phyloP scores from a whole-genome alignment of 169 alveolate species.

The Plasmodium coatneyi region DNA sequence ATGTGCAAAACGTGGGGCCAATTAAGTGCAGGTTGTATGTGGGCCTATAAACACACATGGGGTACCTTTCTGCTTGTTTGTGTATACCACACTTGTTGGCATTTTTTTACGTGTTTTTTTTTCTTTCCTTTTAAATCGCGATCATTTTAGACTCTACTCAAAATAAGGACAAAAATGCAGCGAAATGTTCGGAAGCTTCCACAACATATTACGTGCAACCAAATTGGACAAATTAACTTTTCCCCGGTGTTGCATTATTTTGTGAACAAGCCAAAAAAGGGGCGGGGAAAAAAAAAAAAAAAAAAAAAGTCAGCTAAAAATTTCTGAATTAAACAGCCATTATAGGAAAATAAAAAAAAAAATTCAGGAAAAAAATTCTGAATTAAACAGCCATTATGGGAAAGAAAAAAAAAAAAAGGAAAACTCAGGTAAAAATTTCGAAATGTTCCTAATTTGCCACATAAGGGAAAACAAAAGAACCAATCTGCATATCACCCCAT shows the following conservation, averaged over 20 bases:
- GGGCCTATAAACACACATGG: neutral
- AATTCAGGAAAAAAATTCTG: neutral
- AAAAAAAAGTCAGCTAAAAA: neutral
- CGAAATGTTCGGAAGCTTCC: neutral
- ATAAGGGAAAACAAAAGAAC: neutral
- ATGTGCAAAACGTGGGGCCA: neutral
- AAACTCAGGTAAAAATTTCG: neutral
- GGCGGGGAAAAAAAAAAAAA: constrained; percentile 1
- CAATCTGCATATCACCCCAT: neutral
- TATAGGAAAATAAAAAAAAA: neutral
- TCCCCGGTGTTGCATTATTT: neutral
- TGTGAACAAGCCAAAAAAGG: neutral
- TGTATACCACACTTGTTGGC: neutral
- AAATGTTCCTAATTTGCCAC: neutral
- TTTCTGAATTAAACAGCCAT: neutral
- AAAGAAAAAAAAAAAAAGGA: neutral
- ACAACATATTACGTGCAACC: neutral
- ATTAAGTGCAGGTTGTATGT: neutral
- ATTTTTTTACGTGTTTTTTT: neutral
- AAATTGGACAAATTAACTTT: neutral
- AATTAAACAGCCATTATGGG: neutral
- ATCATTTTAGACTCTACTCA: neutral
- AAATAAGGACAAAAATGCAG: neutral
- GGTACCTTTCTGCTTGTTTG: neutral
- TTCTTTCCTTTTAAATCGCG: neutral